phyloP scores from a whole-genome alignment of 441 rosid genomes.

The Adansonia madagascariensis region DNA sequence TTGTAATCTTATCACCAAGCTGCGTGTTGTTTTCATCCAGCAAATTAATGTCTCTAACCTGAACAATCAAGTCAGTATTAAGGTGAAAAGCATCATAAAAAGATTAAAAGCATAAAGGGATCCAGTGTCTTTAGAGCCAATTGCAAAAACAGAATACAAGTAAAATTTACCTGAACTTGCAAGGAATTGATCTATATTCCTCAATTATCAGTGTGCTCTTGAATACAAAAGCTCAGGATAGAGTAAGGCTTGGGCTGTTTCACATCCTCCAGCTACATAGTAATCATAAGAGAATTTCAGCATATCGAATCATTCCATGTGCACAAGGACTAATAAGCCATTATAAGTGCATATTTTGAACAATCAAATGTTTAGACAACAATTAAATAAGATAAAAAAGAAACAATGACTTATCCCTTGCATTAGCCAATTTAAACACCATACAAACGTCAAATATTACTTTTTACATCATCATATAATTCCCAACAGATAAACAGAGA shows the following conservation, averaged over 20 bases:
- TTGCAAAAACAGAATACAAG: background rate
- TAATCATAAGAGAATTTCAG: background rate
- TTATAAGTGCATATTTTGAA: conserved; percentile 3
- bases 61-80: background rate
- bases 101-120: background rate
- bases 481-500: background rate
- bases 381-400: background rate
- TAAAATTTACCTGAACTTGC: background rate
- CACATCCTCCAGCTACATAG: background rate
- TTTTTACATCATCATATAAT: conserved; percentile 8
- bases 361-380: conserved; percentile 3
- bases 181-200: background rate
- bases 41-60: conserved; percentile 14
- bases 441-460: background rate
- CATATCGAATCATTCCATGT: background rate
- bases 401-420: background rate
- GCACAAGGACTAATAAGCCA: background rate
- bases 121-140: background rate
- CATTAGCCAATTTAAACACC: background rate
- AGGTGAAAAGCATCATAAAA: background rate
- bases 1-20: background rate
- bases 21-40: background rate
- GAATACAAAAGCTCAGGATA: background rate
- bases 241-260: background rate
- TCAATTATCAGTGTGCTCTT: background rate